Conservation (phyloP, 2,329 filamentous ascomycete species). For the Chaetomium olivaceum region DNA sequence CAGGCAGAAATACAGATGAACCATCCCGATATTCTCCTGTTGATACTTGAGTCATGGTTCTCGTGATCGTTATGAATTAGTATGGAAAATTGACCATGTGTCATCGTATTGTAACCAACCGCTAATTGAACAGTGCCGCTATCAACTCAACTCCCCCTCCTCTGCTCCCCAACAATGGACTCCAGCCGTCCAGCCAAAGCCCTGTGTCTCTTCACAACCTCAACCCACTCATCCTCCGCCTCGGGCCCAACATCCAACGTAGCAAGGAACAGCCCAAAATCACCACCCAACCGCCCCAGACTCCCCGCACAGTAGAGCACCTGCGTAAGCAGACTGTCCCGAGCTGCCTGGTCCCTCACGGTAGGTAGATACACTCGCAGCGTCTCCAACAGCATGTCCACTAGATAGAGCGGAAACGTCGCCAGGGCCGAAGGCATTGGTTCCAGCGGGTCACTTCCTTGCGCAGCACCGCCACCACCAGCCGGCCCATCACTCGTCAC, state of each 20-base stretch:
- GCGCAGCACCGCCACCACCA: background rate
- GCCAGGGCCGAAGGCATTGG: conserved; percentile 74
- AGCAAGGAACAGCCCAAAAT: conserved; percentile 88
- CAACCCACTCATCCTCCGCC: conserved; percentile 74
- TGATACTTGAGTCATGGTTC: conserved; percentile 2
- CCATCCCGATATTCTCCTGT: background rate
- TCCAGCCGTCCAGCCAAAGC: conserved; percentile 79
- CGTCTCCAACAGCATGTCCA: conserved; percentile 77
- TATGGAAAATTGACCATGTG: background rate
- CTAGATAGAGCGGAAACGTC: conserved; percentile 81
- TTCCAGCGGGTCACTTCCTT: conserved; percentile 43
- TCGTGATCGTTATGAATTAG: background rate
- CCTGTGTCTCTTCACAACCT: conserved; percentile 84
- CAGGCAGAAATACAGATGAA: background rate
- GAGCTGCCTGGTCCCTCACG: conserved; percentile 73
- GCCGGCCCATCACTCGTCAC: conserved; percentile 22
- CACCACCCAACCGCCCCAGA: conserved; percentile 82
- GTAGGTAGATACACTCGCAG: conserved; percentile 76
- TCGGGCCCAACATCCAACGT: conserved; percentile 50
- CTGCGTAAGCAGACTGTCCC: conserved; percentile 88
- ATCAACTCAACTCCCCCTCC: conserved; percentile 33
- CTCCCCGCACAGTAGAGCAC: conserved; percentile 92
- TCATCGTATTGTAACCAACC: background rate
- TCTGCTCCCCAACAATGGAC: conserved; percentile 61
- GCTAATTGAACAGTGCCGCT: background rate